phyloP scores from a whole-genome alignment of 345 rosid genomes.

The Garcia nutans region DNA sequence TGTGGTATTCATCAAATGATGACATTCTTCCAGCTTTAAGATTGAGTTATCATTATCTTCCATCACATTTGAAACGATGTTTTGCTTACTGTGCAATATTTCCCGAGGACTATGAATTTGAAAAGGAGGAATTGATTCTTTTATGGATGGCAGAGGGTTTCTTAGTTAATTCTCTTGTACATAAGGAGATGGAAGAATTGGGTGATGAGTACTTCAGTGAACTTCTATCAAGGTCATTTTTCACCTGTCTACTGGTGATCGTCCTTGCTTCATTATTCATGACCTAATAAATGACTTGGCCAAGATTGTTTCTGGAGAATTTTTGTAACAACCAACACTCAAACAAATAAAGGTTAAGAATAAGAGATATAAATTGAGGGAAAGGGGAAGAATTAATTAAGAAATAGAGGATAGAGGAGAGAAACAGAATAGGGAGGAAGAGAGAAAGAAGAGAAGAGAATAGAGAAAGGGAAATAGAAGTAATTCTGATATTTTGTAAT shows the following conservation, averaged over 20 bases:
- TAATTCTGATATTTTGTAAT: too few relatives aligned
- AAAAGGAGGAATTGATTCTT: slow-evolving; percentile 6
- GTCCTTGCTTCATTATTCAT: slow-evolving; percentile 14
- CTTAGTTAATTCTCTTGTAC: neutral
- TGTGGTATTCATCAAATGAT: neutral
- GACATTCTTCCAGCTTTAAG: slow-evolving; percentile 12
- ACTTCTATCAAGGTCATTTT: slow-evolving; percentile 20
- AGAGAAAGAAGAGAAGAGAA: too few relatives aligned
- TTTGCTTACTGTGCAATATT: slow-evolving; percentile 24
- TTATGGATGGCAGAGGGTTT: slow-evolving; percentile 29
- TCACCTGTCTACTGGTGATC: neutral
- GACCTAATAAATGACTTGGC: slow-evolving; percentile 13
- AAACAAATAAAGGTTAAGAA: too few relatives aligned
- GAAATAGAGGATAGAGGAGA: too few relatives aligned
- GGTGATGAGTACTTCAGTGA: slow-evolving; percentile 14
- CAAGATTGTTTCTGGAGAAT: slow-evolving; percentile 17
- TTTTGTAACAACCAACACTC: too few relatives aligned
- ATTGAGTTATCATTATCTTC: slow-evolving; percentile 23
- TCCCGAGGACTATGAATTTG: slow-evolving; percentile 15
- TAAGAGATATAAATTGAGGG: too few relatives aligned
- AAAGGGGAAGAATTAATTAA: too few relatives aligned
- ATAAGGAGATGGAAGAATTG: slow-evolving; percentile 6
- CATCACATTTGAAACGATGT: slow-evolving; percentile 20
- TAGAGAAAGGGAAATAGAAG: too few relatives aligned
- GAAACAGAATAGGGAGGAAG: too few relatives aligned